Evolutionary conservation across 176 grass and related monocot species (phyloP).

Genomic region (Avena atlantica): DNA sequence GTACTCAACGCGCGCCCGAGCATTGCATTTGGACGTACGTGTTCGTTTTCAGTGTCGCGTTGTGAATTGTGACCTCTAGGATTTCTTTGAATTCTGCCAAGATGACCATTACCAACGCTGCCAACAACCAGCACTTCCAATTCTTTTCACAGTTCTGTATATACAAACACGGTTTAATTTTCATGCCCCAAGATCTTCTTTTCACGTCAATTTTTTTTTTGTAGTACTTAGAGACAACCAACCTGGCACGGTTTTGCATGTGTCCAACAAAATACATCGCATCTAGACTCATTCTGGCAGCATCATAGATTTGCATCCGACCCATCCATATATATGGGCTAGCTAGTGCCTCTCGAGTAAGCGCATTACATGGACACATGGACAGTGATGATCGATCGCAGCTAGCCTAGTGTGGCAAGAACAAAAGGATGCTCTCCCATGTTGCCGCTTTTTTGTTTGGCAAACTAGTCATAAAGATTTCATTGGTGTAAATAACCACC

Average conservation of each 20-base stretch:
- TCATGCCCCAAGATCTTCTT: neutral
- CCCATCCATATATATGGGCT: neutral
- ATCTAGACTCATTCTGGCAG: slow-evolving; percentile 34
- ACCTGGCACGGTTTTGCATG: neutral
- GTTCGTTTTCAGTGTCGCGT: neutral
- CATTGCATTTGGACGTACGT: neutral
- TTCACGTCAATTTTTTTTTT: too few species aligned
- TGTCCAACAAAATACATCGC: neutral
- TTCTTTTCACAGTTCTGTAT: neutral
- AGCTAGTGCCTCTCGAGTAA: slow-evolving; percentile 49
- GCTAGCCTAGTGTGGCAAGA: slow-evolving; percentile 28
- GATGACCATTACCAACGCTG: neutral
- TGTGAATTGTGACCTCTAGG: neutral
- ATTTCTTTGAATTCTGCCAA: neutral
- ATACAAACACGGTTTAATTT: neutral
- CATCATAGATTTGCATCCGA: slow-evolving; percentile 34
- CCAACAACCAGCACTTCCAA: neutral
- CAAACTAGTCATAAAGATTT: slow-evolving; percentile 10
- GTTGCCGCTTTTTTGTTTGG: slow-evolving; percentile 21
- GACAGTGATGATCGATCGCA: slow-evolving; percentile 18
- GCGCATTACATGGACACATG: slow-evolving; percentile 49
- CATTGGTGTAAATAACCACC: neutral
- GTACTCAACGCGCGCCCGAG: neutral
- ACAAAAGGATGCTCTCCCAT: slow-evolving; percentile 15
- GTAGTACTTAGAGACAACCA: neutral